These are phyloP conservation scores for Aegilops sharonensis DNA, from an alignment of 176 grass and related monocot species.

Conservation along the genomic window DNA sequence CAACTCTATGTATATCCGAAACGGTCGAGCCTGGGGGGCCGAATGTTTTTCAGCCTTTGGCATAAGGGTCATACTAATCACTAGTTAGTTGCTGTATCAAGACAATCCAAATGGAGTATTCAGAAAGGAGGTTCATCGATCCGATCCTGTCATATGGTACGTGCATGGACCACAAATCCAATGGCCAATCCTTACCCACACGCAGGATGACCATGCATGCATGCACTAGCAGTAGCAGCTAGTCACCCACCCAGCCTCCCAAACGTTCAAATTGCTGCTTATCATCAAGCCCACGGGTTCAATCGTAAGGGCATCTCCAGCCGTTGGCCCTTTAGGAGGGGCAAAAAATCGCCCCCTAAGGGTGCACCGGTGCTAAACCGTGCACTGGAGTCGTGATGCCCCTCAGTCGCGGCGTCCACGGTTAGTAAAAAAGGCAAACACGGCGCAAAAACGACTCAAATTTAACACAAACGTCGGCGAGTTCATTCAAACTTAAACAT, in stretches of 20 bases:
- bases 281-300: not conserved
- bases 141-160: not conserved
- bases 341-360: too few species aligned
- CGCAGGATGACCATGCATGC: not conserved
- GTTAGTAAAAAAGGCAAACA: too few species aligned
- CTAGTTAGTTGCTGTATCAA: not conserved
- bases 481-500: too few species aligned
- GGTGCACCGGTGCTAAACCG: too few species aligned
- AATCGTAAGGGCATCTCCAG: not conserved
- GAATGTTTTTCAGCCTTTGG: not conserved
- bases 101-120: not conserved
- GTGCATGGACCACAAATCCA: slow-evolving; percentile 7
- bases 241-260: not conserved
- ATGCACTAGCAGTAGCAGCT: not conserved
- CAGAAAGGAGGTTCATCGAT: not conserved
- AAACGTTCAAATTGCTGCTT: not conserved
- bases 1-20: not conserved
- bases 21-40: not conserved
- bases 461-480: too few species aligned
- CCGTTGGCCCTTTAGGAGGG: too few species aligned
- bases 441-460: too few species aligned
- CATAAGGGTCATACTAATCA: not conserved
- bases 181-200: not conserved
- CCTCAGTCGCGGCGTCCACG: too few species aligned
- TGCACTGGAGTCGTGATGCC: too few species aligned